phyloP scores from a whole-genome alignment of 495 filamentous ascomycete genomes.

The Cercophora scortea region DNA sequence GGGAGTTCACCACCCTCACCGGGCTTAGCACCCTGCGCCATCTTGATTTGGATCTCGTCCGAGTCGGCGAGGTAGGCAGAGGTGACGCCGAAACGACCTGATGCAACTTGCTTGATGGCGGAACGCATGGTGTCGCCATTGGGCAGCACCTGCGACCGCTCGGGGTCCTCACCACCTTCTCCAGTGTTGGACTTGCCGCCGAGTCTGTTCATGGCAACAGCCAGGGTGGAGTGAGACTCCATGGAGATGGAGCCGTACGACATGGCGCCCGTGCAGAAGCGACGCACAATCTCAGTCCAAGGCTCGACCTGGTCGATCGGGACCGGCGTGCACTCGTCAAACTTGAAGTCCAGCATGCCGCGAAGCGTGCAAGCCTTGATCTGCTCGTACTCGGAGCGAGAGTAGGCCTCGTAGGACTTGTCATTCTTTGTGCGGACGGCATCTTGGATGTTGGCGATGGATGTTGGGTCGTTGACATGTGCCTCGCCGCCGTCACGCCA shows the following conservation, averaged over 20 bases:
- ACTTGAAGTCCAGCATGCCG: constrained; percentile 96
- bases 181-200: constrained; percentile 99
- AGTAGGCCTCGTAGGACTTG: constrained; percentile 99
- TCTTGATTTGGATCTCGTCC: constrained; percentile 99
- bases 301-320: constrained; percentile 98
- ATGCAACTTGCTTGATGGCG: constrained; percentile 97
- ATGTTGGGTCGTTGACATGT: constrained; percentile 94
- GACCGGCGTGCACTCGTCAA: constrained; percentile 77
- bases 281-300: constrained; percentile 97
- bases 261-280: constrained; percentile 99
- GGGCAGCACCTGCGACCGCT: constrained; percentile 76
- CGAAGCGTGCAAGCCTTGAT: constrained; percentile 98
- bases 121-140: constrained; percentile 99
- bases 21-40: constrained; percentile 98
- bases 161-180: constrained; percentile 95
- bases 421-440: constrained; percentile 98
- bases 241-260: constrained; percentile 99
- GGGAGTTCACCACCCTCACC: constrained; percentile 98
- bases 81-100: constrained; percentile 95
- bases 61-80: constrained; percentile 97
- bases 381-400: constrained; percentile 87
- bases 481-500: constrained; percentile 98
- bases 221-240: constrained; percentile 96
- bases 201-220: constrained; percentile 95
- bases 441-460: constrained; percentile 97